Evolutionary conservation across 2,329 filamentous ascomycete genomes (phyloP).

Genomic region (Diaporthe batatas): DNA sequence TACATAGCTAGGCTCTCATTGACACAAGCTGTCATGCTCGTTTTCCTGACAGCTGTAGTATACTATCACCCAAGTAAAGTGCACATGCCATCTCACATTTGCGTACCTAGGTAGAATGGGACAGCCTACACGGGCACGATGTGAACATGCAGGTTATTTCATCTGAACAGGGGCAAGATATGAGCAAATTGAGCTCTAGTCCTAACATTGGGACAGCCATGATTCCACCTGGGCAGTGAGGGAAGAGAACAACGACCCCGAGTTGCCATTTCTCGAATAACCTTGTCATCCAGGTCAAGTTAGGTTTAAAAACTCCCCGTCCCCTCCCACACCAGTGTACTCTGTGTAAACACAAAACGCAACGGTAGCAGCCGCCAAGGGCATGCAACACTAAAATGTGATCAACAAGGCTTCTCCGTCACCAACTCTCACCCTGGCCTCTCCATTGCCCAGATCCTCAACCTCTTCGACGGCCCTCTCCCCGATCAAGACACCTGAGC

Average conservation of each 20-base stretch:
- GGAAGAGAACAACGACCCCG: neutral
- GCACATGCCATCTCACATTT: neutral
- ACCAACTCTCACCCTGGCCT: neutral
- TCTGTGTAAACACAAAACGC: neutral
- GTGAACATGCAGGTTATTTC: neutral
- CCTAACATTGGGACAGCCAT: neutral
- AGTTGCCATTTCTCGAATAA: neutral
- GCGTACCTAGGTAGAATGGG: too few relatives aligned
- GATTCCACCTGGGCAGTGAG: neutral
- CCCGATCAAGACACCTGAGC: neutral
- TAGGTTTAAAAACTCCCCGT: neutral
- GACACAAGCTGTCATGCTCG: too few relatives aligned
- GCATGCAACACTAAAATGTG: neutral
- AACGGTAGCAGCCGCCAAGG: neutral
- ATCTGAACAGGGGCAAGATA: neutral
- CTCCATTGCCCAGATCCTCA: conserved; percentile 1
- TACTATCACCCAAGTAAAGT: neutral
- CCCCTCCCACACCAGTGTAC: too few relatives aligned
- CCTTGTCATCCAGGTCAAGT: neutral
- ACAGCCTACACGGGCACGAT: too few relatives aligned
- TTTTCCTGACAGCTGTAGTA: too few relatives aligned
- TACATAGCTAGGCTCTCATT: too few relatives aligned
- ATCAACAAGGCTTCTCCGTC: conserved; percentile 15
- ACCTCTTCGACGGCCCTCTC: neutral
- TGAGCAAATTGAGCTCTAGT: neutral